Evolutionary conservation across 129 eudicot species (phyloP).

Genomic region (Helianthus annuus): DNA sequence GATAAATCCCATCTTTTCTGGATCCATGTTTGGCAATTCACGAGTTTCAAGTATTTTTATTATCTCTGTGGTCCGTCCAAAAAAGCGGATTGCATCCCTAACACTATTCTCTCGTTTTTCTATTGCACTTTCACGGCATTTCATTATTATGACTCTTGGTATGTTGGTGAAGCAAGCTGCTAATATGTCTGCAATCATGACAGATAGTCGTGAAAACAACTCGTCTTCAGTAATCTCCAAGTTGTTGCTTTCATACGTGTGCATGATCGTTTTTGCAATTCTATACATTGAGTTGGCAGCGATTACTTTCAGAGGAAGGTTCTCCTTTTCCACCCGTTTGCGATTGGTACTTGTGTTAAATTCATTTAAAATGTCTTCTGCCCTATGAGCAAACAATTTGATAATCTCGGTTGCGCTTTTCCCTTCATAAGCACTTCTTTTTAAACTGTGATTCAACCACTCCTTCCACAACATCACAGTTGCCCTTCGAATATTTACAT

Average conservation of each 20-base stretch:
- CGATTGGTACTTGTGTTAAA: not conserved
- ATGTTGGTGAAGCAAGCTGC: slow-evolving; percentile 7
- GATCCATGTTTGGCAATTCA: too few species aligned
- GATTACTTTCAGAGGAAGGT: not conserved
- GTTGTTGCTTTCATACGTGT: not conserved
- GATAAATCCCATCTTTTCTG: too few species aligned
- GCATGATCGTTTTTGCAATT: not conserved
- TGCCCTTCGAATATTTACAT: not conserved
- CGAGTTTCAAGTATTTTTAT: too few species aligned
- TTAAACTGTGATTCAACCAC: not conserved
- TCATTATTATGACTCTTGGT: not conserved
- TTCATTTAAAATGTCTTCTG: not conserved
- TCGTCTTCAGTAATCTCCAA: not conserved
- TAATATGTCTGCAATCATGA: slow-evolving; percentile 4
- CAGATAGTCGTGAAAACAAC: not conserved
- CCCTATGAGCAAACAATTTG: not conserved
- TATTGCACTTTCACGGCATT: not conserved
- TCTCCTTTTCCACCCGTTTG: not conserved
- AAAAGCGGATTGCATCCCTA: too few species aligned
- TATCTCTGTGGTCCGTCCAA: not conserved
- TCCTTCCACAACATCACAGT: too few species aligned
- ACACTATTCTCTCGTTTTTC: slow-evolving; percentile 4
- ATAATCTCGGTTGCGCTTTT: not conserved
- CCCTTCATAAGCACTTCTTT: not conserved
- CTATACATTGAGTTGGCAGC: slow-evolving; percentile 6